A percentile compares a stretch with the other conserved stretches of the same genome.
These are phyloP conservation scores for Soucietia sequanensis DNA, from an alignment of 805 yeast genomes.

Conservation along the genomic window DNA sequence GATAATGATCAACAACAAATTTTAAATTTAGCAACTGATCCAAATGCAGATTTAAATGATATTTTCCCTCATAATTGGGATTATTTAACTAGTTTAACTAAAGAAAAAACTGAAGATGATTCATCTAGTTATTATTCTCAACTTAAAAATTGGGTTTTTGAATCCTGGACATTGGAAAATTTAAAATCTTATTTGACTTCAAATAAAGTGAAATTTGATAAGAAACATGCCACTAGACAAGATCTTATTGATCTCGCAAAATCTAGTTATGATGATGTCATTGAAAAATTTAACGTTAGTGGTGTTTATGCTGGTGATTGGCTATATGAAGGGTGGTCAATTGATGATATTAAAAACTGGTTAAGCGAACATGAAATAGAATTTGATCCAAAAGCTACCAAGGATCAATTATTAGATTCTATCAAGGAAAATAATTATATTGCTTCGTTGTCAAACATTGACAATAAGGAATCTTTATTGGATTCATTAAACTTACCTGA, in stretches of 20 bases:
- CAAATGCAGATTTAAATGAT: constrained; percentile 11
- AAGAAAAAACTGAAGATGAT: constrained; percentile 1
- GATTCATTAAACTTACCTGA: constrained; percentile 38
- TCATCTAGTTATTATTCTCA: constrained; percentile 2
- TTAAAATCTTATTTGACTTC: constrained; percentile 30
- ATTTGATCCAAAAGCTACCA: constrained; percentile 34
- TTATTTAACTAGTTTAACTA: constrained; percentile 10
- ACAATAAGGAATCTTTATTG: constrained; percentile 37
- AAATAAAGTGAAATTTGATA: constrained; percentile 25
- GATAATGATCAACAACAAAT: constrained; percentile 13
- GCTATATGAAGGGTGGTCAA: constrained; percentile 55
- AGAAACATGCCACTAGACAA: constrained; percentile 27
- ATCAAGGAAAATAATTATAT: constrained; percentile 47
- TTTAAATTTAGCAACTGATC: constrained; percentile 13
- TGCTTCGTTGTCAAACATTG: constrained; percentile 32
- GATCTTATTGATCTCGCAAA: constrained; percentile 43
- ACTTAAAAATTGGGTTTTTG: constrained; percentile 46
- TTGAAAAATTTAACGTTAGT: constrained; percentile 31
- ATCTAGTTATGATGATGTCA: constrained; percentile 39
- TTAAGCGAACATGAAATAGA: constrained; percentile 43
- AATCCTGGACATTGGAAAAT: constrained; percentile 40
- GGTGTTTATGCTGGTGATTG: constrained; percentile 51
- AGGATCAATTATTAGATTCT: constrained; percentile 44
- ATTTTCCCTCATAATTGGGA: constrained; percentile 16
- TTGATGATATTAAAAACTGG: constrained; percentile 49